These are phyloP conservation scores for Marchantia polymorpha DNA, from an alignment of 225 moss, liverwort and hornwort genomes.

Conservation along the genomic window DNA sequence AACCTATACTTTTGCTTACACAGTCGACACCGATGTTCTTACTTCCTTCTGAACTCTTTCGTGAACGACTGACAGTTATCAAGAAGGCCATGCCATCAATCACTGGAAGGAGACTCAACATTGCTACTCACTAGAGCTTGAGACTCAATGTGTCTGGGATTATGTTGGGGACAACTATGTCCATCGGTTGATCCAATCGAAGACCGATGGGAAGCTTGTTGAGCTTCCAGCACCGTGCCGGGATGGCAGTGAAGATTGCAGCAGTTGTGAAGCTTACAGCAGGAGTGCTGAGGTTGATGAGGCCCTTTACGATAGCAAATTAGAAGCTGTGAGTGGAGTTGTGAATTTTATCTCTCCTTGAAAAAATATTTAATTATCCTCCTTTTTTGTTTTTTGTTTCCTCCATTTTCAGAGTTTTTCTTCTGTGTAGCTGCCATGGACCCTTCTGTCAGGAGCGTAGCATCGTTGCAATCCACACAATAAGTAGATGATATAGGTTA, in stretches of 20 bases:
- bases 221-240: slow-evolving; percentile 88
- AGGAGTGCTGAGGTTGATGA: slow-evolving; percentile 65
- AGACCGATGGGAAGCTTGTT: slow-evolving; percentile 96
- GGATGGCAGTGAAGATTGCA: slow-evolving; percentile 90
- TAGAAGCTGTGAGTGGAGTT: slow-evolving; percentile 66
- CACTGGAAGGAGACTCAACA: slow-evolving; percentile 95
- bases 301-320: slow-evolving; percentile 78
- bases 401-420: too few species aligned
- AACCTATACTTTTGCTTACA: neutral
- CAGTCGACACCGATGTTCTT: neutral
- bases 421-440: too few species aligned
- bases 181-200: slow-evolving; percentile 90
- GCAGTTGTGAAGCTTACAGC: slow-evolving; percentile 80
- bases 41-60: neutral
- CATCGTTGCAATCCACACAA: too few species aligned
- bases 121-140: slow-evolving; percentile 93
- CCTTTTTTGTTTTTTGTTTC: neutral
- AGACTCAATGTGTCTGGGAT: slow-evolving; percentile 97
- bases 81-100: slow-evolving; percentile 93
- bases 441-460: too few species aligned
- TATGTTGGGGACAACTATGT: slow-evolving; percentile 98
- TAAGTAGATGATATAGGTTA: too few species aligned
- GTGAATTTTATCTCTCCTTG: neutral
- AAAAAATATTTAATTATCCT: neutral
- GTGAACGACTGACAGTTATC: slow-evolving; percentile 50